A percentile compares a stretch with the other conserved stretches of the same genome.
Evolutionary conservation across 805 yeast species (phyloP).

Genomic region (Dipodascus albidus): DNA sequence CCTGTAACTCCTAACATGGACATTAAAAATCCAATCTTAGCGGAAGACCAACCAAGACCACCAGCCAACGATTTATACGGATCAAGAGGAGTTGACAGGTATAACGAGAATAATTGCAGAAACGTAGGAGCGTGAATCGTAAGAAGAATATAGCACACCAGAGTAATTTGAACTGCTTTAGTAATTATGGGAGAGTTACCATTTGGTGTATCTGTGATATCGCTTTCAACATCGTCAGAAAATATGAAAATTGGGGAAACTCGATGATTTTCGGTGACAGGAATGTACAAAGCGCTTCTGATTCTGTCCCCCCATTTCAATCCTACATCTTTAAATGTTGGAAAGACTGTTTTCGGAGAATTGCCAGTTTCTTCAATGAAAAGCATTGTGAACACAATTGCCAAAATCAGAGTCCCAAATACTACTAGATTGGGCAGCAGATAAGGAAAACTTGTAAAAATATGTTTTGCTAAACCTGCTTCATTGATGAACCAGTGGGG

Average conservation of each 20-base stretch:
- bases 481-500: constrained; percentile 19
- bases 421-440: constrained; percentile 42
- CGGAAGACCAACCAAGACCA: constrained; percentile 40
- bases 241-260: not conserved
- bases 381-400: constrained; percentile 11
- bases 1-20: constrained; percentile 46
- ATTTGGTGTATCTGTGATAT: not conserved
- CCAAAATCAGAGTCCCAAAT: constrained; percentile 25
- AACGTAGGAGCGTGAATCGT: constrained; percentile 39
- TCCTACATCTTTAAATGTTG: constrained; percentile 11
- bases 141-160: constrained; percentile 18
- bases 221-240: not conserved
- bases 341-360: constrained; percentile 9
- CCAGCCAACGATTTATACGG: constrained; percentile 25
- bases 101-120: constrained; percentile 44
- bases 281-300: constrained; percentile 3
- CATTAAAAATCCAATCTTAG: constrained; percentile 37
- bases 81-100: constrained; percentile 30
- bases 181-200: constrained; percentile 4
- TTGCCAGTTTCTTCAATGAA: constrained; percentile 17
- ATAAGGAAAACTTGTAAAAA: constrained; percentile 33
- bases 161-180: constrained; percentile 13
- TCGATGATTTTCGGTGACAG: not conserved
- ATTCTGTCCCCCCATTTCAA: constrained; percentile 13
- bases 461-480: not conserved